Base-by-base conservation (phyloP, 202 grass and related monocot species). In the Carex arenaria region DNA sequence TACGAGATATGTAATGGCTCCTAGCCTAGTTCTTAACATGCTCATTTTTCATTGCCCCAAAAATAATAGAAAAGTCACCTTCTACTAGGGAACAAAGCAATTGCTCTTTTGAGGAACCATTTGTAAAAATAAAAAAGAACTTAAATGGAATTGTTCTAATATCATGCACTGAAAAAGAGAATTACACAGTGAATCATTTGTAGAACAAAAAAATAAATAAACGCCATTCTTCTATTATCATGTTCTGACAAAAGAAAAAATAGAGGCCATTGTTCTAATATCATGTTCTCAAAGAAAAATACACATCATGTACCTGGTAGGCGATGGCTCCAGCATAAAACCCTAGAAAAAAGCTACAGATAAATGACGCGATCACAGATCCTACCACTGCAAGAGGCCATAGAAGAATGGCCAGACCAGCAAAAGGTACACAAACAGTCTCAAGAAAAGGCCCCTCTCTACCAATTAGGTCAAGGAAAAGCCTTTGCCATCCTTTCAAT, bases 391-490 rank as follows among this genome's bases (percentile, higher is more conserved):
- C 95, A 45, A 98, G 81, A 4, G 95, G 95, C 95, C 93, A 95
- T 3, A 98, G 67, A 52, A 95, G 26, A 78, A 95, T 95, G 12
- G 89, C 89, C 45, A 98, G 79, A 85, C 89, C 93, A 76, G 95
- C 91, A 5, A 95, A 98, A 61, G 92, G 95, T 51, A 95, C 92
- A 64, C 91, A 98, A 11, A 92, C 91, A 4, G 86, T 90, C 88
- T 98, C 95, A 40, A 98, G 60, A 79, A 98, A 98, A 65, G 95
- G 95, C 7, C 95, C 91, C 87, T 98, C 92, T 86, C 95, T 93
- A 67, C 92, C 91, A 61, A 92, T 86, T 63, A 98, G 85, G 82
- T 98, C 95, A 31, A 91, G 87, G 2, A 90, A 95, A 45, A 98
- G 72, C 61, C 91, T 90, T 43, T 95, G 86, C 93, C 95, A 98